phyloP scores from a whole-genome alignment of 78 protist species.

The Monosiga brevicollis region DNA sequence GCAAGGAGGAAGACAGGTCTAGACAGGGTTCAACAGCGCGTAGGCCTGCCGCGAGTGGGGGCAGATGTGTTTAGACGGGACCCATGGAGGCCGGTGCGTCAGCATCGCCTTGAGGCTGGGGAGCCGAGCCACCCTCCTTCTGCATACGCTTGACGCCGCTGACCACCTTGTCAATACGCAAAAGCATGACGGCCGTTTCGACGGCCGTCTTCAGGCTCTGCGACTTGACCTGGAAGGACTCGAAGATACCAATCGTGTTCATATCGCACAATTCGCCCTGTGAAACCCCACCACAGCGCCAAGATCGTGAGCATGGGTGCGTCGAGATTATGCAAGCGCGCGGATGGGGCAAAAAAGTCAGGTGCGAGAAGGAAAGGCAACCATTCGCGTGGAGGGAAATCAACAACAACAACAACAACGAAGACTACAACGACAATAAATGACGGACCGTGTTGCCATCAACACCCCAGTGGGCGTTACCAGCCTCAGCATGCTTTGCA shows the following conservation, averaged over 20 bases:
- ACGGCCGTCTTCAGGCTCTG: conserved; percentile 96
- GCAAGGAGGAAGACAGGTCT: background rate
- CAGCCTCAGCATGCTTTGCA: conserved; percentile 81
- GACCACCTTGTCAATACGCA: conserved; percentile 96
- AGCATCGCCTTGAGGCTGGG: background rate
- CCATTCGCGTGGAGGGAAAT: too few relatives aligned
- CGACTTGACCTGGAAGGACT: conserved; percentile 84
- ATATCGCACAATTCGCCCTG: conserved; percentile 46
- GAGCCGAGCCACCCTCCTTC: background rate
- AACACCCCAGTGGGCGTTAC: conserved; percentile 77
- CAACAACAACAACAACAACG: too few relatives aligned
- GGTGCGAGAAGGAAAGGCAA: too few relatives aligned
- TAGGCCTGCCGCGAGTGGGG: background rate
- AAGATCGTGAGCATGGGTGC: too few relatives aligned
- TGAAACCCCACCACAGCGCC: too few relatives aligned
- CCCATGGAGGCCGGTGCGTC: background rate
- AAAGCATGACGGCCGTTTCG: conserved; percentile 88
- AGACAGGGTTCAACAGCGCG: too few relatives aligned
- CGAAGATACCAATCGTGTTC: conserved; percentile 79
- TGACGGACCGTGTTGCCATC: conserved; percentile 90
- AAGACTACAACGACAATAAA: too few relatives aligned
- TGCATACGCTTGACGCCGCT: conserved; percentile 57
- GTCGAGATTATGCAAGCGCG: too few relatives aligned
- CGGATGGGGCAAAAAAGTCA: too few relatives aligned
- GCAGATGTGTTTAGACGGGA: background rate